These are phyloP conservation scores for Thielaviopsis populi DNA, from an alignment of 2,329 filamentous ascomycete genomes.

Conservation along the genomic window DNA sequence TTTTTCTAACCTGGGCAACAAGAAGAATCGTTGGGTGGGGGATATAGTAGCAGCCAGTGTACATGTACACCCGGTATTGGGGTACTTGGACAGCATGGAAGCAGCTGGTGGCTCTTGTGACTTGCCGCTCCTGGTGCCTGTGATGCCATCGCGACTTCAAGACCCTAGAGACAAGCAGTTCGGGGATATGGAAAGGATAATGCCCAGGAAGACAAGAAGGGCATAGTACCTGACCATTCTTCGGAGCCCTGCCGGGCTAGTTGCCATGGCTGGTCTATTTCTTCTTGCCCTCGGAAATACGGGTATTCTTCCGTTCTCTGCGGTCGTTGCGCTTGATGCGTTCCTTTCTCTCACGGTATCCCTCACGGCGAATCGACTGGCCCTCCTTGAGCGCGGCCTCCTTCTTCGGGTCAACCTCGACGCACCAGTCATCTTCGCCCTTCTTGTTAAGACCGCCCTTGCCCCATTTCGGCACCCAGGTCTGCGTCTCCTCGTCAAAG, in stretches of 20 bases:
- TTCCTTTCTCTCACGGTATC: slow-evolving; percentile 51
- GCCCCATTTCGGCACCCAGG: slow-evolving; percentile 91
- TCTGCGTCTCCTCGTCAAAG: slow-evolving; percentile 69
- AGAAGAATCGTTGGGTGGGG: too few relatives aligned
- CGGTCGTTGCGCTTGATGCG: slow-evolving; percentile 56
- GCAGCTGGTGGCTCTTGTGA: too few relatives aligned
- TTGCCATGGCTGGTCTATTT: slow-evolving; percentile 12
- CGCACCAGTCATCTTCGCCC: slow-evolving; percentile 70
- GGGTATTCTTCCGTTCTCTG: slow-evolving; percentile 51
- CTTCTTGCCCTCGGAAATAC: slow-evolving; percentile 25
- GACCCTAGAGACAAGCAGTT: too few relatives aligned
- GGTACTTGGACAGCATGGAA: too few relatives aligned
- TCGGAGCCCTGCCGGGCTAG: not conserved
- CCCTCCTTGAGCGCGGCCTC: slow-evolving; percentile 49
- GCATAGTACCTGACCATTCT: not conserved
- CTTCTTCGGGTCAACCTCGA: slow-evolving; percentile 73
- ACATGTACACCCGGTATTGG: too few relatives aligned
- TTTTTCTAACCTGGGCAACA: too few relatives aligned
- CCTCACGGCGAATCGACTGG: slow-evolving; percentile 45
- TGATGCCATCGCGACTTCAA: not conserved
- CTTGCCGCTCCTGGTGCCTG: not conserved
- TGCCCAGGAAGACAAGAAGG: not conserved
- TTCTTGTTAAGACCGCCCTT: slow-evolving; percentile 84
- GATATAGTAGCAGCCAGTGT: too few relatives aligned
- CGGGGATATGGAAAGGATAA: too few relatives aligned